phyloP scores from a whole-genome alignment of 495 filamentous ascomycete species.

The Penicillium goetzii region DNA sequence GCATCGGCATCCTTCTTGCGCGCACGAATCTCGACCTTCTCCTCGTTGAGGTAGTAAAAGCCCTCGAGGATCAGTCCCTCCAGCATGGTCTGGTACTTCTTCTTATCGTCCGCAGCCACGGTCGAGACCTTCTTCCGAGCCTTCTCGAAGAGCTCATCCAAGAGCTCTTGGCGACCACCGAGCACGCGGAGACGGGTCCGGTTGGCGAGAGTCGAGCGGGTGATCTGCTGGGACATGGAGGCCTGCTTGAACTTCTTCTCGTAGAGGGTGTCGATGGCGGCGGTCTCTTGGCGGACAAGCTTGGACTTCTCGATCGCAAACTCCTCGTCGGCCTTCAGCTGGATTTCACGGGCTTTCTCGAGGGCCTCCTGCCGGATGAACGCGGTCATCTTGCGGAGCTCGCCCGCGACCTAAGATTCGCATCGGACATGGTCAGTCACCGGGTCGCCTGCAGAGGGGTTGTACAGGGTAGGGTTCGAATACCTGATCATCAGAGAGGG shows the following conservation, averaged over 20 bases:
- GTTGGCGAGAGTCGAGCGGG: conserved; percentile 90
- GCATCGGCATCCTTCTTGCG: conserved; percentile 78
- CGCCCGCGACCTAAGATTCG: conserved; percentile 72
- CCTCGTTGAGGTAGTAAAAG: conserved; percentile 82
- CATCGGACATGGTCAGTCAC: conserved; percentile 25
- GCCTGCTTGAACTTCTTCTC: conserved; percentile 98
- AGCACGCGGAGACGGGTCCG: conserved; percentile 90
- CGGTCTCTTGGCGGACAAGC: conserved; percentile 92
- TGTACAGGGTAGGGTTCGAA: background rate
- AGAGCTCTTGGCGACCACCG: conserved; percentile 79
- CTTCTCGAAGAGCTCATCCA: conserved; percentile 88
- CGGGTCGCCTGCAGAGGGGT: conserved; percentile 9
- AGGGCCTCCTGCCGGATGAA: conserved; percentile 99
- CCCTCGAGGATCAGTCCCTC: conserved; percentile 87
- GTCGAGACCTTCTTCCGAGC: conserved; percentile 68
- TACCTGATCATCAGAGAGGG: conserved; percentile 94
- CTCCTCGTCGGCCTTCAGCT: conserved; percentile 97
- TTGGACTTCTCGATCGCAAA: conserved; percentile 98
- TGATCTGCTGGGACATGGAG: conserved; percentile 96
- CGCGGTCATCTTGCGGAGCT: conserved; percentile 99
- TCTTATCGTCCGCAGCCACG: conserved; percentile 64
- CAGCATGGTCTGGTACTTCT: conserved; percentile 72
- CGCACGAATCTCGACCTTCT: conserved; percentile 69
- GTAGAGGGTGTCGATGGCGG: conserved; percentile 88
- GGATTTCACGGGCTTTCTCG: conserved; percentile 96